These are phyloP conservation scores for Spiraea crenata DNA, from an alignment of 331 rosid genomes.

Conservation along the genomic window DNA sequence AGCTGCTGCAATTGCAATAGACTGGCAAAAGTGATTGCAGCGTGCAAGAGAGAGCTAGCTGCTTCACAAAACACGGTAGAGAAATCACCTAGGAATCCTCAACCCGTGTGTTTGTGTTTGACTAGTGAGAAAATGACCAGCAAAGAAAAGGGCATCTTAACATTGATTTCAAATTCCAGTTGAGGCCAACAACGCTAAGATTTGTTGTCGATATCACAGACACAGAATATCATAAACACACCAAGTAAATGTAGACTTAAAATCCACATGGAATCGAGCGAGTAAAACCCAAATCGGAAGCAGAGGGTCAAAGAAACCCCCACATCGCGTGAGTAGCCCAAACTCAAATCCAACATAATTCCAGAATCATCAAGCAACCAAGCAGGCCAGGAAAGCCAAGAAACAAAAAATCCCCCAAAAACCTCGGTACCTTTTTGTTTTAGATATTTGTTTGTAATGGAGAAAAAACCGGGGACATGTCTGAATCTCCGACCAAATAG, in stretches of 20 bases:
- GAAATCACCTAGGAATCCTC: neutral
- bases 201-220: too few species aligned
- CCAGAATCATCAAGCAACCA: neutral
- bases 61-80: neutral
- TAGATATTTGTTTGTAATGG: neutral
- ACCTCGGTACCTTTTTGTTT: neutral
- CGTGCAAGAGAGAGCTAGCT: neutral
- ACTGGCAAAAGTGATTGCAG: too few species aligned
- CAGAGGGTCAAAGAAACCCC: neutral
- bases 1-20: too few species aligned
- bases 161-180: neutral
- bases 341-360: neutral
- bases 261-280: neutral
- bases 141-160: neutral
- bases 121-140: neutral
- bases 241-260: neutral
- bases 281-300: neutral
- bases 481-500: neutral
- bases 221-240: neutral
- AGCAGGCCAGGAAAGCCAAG: neutral
- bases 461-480: slow-evolving; percentile 20
- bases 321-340: neutral
- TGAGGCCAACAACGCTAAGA: too few species aligned
- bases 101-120: too few species aligned
- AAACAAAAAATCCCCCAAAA: neutral